These are phyloP conservation scores for Geranium rotundifolium DNA, from an alignment of 345 rosid genomes.

Conservation along the genomic window DNA sequence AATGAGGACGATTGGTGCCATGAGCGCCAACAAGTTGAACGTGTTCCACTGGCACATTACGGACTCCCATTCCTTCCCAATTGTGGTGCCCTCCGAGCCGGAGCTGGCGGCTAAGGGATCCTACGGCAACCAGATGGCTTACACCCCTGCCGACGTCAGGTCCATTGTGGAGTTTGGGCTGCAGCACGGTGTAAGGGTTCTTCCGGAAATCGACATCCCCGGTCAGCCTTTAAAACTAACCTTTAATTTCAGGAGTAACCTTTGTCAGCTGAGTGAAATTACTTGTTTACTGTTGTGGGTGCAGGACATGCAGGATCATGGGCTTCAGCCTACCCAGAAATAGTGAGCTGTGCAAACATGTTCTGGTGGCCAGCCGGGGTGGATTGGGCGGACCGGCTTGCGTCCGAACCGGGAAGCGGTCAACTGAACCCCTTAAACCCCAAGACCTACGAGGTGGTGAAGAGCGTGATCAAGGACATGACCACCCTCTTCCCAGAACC, in stretches of 20 bases:
- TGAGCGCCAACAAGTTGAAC: slow-evolving; percentile 73
- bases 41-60: slow-evolving; percentile 92
- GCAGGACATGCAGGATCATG: slow-evolving; percentile 78
- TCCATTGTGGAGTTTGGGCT: slow-evolving; percentile 50
- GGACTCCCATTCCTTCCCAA: slow-evolving; percentile 77
- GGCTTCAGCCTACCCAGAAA: slow-evolving; percentile 81
- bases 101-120: slow-evolving; percentile 60
- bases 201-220: slow-evolving; percentile 86
- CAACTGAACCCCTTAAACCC: slow-evolving; percentile 74
- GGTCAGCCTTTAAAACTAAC: no score
- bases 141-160: slow-evolving; percentile 43
- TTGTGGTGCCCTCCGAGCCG: slow-evolving; percentile 69
- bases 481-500: slow-evolving; percentile 49
- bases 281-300: no score
- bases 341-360: slow-evolving; percentile 70
- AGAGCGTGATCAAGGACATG: slow-evolving; percentile 44
- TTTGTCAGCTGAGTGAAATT: no score
- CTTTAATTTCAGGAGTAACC: no score
- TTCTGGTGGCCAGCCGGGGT: slow-evolving; percentile 67
- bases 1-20: slow-evolving; percentile 46
- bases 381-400: slow-evolving; percentile 46
- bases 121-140: slow-evolving; percentile 52
- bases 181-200: slow-evolving; percentile 67
- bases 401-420: slow-evolving; percentile 79
- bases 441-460: slow-evolving; percentile 55